A percentile compares a stretch with the other conserved stretches of the same genome.
Conservation (phyloP, 352 stramenopile genomes). For the Blastocystis hominis region DNA sequence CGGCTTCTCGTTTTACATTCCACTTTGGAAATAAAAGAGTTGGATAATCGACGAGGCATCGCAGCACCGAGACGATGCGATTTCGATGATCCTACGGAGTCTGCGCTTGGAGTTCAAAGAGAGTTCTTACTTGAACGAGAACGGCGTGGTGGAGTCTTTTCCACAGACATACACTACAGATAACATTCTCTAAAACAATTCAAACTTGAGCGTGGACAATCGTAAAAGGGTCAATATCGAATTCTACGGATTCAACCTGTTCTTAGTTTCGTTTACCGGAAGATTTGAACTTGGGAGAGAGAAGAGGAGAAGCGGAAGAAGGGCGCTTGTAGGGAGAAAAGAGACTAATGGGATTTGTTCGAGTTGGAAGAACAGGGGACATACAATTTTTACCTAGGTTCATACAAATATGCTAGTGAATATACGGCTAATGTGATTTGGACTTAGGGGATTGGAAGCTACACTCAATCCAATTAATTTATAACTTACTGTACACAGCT, state of each 20-base stretch:
- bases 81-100: background rate
- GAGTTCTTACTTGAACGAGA: background rate
- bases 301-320: background rate
- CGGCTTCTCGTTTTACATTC: background rate
- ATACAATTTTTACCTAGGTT: background rate
- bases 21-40: background rate
- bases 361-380: background rate
- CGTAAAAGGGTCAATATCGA: background rate
- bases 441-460: background rate
- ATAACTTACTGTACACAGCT: background rate
- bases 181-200: background rate
- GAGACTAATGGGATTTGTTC: background rate
- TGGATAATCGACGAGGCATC: background rate
- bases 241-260: background rate
- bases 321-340: slow-evolving; percentile 35
- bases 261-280: background rate
- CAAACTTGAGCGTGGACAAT: background rate
- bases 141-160: background rate
- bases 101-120: background rate
- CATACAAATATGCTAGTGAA: background rate
- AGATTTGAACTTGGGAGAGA: background rate
- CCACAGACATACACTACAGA: background rate
- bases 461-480: background rate
- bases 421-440: background rate
- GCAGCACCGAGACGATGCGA: background rate